Conservation (phyloP, 2,329 filamentous ascomycete genomes). For the Canariomyces notabilis region DNA sequence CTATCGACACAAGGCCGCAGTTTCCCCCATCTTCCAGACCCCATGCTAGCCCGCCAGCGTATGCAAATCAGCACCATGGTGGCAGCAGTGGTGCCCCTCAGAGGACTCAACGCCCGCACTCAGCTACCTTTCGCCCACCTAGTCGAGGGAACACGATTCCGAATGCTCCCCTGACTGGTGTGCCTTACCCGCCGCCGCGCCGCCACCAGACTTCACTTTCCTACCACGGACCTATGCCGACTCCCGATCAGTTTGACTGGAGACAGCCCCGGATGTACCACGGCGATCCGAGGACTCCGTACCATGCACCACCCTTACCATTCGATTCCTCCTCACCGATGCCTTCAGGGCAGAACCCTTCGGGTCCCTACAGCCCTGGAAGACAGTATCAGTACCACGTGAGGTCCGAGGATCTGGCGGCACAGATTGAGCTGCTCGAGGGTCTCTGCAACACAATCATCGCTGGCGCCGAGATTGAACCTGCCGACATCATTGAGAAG, state of each 20-base stretch:
- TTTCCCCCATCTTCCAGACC: slow-evolving; percentile 28
- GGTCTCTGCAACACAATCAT: slow-evolving; percentile 46
- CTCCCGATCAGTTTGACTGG: slow-evolving; percentile 27
- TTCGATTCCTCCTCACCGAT: slow-evolving; percentile 20
- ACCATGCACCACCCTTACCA: slow-evolving; percentile 6
- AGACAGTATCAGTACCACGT: slow-evolving; percentile 29
- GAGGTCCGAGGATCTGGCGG: slow-evolving; percentile 42
- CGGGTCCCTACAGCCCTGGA: slow-evolving; percentile 29
- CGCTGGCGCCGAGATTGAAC: slow-evolving; percentile 56
- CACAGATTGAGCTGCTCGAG: slow-evolving; percentile 47
- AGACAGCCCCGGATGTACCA: slow-evolving; percentile 19
- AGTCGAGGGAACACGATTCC: slow-evolving; percentile 24
- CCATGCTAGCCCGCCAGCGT: slow-evolving; percentile 29
- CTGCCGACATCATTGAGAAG: slow-evolving; percentile 62
- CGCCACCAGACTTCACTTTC: slow-evolving; percentile 32
- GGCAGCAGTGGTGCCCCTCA: slow-evolving; percentile 14
- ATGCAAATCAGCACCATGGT: slow-evolving; percentile 29
- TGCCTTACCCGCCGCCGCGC: slow-evolving; percentile 22
- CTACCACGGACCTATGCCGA: slow-evolving; percentile 28
- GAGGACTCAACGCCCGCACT: slow-evolving; percentile 30
- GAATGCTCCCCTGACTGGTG: slow-evolving; percentile 12
- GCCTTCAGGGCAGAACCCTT: slow-evolving; percentile 8
- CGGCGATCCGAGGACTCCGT: slow-evolving; percentile 15
- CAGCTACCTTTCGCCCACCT: slow-evolving; percentile 29
- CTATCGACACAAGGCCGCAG: slow-evolving; percentile 44